A percentile compares a stretch with the other conserved stretches of the same genome.
Evolutionary conservation across 176 grass and related monocot genomes (phyloP).

Genomic region (Hsuehochloa calcarea): DNA sequence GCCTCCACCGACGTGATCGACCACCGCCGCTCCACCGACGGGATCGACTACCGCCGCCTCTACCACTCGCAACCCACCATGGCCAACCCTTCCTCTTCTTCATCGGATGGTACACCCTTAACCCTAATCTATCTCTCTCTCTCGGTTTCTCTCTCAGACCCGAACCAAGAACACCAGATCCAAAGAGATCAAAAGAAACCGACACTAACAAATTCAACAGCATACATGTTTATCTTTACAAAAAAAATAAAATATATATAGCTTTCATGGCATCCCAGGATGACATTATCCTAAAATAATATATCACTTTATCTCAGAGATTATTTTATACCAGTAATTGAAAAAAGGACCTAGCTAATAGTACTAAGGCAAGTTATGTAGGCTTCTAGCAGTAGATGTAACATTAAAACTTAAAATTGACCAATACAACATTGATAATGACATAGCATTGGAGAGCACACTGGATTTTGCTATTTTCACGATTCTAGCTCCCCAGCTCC

Average conservation of each 20-base stretch:
- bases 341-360: neutral
- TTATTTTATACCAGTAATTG: neutral
- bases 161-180: no score
- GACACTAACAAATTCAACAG: neutral
- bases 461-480: neutral
- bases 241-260: neutral
- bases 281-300: neutral
- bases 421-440: neutral
- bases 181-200: no score
- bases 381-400: neutral
- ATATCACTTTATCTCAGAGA: neutral
- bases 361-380: neutral
- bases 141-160: no score
- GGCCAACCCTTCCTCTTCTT: no score
- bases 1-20: no score
- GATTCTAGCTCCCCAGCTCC: neutral
- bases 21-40: no score
- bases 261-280: neutral
- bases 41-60: no score
- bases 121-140: no score
- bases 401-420: neutral
- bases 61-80: no score
- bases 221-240: neutral
- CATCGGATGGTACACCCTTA: no score
- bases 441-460: neutral